phyloP scores from a whole-genome alignment of 768 basidiomycete genomes.

The Leccinum arenicola region DNA sequence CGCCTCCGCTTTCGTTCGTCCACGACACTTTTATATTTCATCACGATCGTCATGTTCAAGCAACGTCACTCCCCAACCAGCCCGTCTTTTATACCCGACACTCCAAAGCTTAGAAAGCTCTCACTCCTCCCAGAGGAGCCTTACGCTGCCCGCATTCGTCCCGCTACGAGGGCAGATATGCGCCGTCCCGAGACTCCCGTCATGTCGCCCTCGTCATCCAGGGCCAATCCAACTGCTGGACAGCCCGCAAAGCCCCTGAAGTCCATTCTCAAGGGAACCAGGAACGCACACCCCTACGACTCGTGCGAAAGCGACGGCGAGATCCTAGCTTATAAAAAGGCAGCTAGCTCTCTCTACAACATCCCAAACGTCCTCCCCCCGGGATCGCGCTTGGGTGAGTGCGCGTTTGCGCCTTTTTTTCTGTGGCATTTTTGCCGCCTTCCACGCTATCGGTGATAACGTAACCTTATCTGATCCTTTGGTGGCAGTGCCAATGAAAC shows the following conservation, averaged over 20 bases:
- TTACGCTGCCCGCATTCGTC: constrained; percentile 8
- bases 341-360: constrained; percentile 18
- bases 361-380: constrained; percentile 22
- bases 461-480: not conserved
- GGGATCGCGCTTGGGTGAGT: constrained; percentile 28
- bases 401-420: not conserved
- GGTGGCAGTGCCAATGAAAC: constrained; percentile 30
- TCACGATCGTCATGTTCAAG: constrained; percentile 31
- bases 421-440: not conserved
- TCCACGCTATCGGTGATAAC: not conserved
- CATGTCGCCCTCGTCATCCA: constrained; percentile 13
- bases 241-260: constrained; percentile 24
- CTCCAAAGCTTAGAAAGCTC: constrained; percentile 19
- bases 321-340: constrained; percentile 21
- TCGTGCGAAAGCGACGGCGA: constrained; percentile 33
- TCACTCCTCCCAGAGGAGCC: constrained; percentile 20
- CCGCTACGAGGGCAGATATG: constrained; percentile 13
- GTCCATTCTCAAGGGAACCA: constrained; percentile 31
- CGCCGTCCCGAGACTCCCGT: constrained; percentile 22
- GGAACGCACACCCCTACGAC: constrained; percentile 12
- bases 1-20: constrained; percentile 14
- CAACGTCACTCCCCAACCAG: constrained; percentile 14
- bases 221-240: constrained; percentile 21
- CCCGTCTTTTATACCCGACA: constrained; percentile 17
- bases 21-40: constrained; percentile 16